A percentile compares a stretch with the other conserved stretches of the same genome.
Evolutionary conservation across 495 filamentous ascomycete species (phyloP).

Genomic region (Daldinia bambusicola): DNA sequence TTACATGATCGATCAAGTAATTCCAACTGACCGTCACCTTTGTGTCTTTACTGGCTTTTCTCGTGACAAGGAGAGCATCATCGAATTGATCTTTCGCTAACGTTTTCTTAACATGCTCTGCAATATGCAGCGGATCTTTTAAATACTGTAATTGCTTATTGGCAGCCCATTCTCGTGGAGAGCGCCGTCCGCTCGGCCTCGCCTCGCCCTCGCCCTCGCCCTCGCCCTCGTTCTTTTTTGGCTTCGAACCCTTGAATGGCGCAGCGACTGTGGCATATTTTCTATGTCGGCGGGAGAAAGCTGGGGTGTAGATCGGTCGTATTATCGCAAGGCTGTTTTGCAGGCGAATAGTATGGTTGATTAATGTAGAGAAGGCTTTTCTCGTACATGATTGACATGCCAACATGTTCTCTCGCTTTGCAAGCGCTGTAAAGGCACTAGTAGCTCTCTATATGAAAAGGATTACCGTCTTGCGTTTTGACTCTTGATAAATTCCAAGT

Average conservation of each 20-base stretch:
- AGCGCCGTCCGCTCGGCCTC: slow-evolving; percentile 42
- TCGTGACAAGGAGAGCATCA: slow-evolving; percentile 73
- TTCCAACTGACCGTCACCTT: slow-evolving; percentile 85
- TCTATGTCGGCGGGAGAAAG: slow-evolving; percentile 11
- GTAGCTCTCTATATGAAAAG: not conserved
- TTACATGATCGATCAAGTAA: slow-evolving; percentile 76
- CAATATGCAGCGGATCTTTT: slow-evolving; percentile 73
- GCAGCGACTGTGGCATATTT: slow-evolving; percentile 24
- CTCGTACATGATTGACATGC: slow-evolving; percentile 53
- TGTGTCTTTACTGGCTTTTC: slow-evolving; percentile 67
- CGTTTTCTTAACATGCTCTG: slow-evolving; percentile 65
- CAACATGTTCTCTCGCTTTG: slow-evolving; percentile 49
- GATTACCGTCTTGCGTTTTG: not conserved
- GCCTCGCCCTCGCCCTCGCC: too few species aligned
- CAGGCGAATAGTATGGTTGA: slow-evolving; percentile 14
- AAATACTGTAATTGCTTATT: slow-evolving; percentile 70
- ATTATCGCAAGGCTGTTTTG: slow-evolving; percentile 11
- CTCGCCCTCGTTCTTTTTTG: not conserved
- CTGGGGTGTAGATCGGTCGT: slow-evolving; percentile 3
- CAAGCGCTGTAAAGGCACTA: not conserved
- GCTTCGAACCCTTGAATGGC: not conserved
- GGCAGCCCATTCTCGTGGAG: slow-evolving; percentile 46
- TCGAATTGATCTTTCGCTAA: slow-evolving; percentile 65
- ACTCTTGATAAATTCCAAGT: not conserved
- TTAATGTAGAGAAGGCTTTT: slow-evolving; percentile 32